Conservation (phyloP, 2,329 filamentous ascomycete genomes). For the Blastomyces gilchristii region DNA sequence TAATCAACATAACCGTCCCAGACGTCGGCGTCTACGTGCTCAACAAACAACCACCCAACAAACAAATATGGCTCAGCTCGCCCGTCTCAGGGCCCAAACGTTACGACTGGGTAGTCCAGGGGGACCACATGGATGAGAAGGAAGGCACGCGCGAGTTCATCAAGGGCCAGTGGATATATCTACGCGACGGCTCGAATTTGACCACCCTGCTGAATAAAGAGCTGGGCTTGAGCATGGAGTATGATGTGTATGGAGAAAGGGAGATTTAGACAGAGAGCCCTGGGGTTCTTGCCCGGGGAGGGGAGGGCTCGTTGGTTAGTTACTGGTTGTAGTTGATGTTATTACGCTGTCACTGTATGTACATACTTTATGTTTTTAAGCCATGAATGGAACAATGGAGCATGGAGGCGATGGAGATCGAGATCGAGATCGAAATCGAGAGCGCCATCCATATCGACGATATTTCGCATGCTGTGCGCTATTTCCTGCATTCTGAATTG, state of each 20-base stretch:
- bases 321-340: background rate
- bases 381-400: background rate
- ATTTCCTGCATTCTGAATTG: background rate
- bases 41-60: conserved; percentile 98
- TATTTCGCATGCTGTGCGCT: background rate
- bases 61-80: conserved; percentile 92
- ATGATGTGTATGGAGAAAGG: conserved; percentile 27
- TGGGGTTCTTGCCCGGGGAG: conserved; percentile 7
- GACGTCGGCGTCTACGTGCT: conserved; percentile 74
- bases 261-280: conserved; percentile 15
- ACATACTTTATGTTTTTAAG: background rate
- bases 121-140: conserved; percentile 67
- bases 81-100: conserved; percentile 86
- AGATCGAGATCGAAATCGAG: background rate
- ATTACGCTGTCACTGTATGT: background rate
- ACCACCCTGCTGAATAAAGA: conserved; percentile 64
- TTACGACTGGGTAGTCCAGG: conserved; percentile 71
- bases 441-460: background rate
- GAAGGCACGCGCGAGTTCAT: conserved; percentile 50
- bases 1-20: conserved; percentile 64
- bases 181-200: conserved; percentile 69
- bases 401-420: background rate
- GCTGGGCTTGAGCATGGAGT: conserved; percentile 54
- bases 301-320: background rate
- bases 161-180: conserved; percentile 72